phyloP scores from a whole-genome alignment of 2,329 filamentous ascomycete genomes.

The Akanthomyces muscarius region DNA sequence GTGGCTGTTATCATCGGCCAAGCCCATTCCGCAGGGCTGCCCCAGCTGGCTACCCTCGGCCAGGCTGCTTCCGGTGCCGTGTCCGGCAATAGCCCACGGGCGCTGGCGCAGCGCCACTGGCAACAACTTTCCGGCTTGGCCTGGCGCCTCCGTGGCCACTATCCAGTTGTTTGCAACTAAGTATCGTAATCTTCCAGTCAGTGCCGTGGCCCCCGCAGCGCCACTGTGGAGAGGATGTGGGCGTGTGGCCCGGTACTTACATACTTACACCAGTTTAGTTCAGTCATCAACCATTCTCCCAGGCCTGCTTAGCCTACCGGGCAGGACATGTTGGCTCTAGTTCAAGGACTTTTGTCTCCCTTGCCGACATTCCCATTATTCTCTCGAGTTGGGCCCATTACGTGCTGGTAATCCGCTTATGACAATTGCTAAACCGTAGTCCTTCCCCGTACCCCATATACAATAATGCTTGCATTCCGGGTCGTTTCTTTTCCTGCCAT shows the following conservation, averaged over 20 bases:
- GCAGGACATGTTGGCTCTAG: not conserved
- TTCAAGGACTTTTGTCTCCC: conserved; percentile 2
- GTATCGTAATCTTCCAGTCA: too few species aligned
- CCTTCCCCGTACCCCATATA: not conserved
- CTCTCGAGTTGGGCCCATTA: not conserved
- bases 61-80: not conserved
- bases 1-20: too few species aligned
- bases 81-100: too few species aligned
- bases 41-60: not conserved
- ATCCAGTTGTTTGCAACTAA: too few species aligned
- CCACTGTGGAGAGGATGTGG: conserved; percentile 3
- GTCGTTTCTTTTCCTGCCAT: not conserved
- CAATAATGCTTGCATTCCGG: not conserved
- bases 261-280: not conserved
- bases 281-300: conserved; percentile 2
- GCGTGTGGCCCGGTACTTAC: not conserved
- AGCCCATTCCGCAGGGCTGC: not conserved
- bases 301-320: not conserved
- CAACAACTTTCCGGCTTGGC: too few species aligned
- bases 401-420: not conserved
- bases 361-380: not conserved
- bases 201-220: not conserved
- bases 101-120: too few species aligned
- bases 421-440: not conserved
- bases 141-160: not conserved